Percentiles rank a stretch among this genome's conserved stretches.
phyloP scores from a whole-genome alignment of 306 rosid genomes.

The Ziziphus jujuba region DNA sequence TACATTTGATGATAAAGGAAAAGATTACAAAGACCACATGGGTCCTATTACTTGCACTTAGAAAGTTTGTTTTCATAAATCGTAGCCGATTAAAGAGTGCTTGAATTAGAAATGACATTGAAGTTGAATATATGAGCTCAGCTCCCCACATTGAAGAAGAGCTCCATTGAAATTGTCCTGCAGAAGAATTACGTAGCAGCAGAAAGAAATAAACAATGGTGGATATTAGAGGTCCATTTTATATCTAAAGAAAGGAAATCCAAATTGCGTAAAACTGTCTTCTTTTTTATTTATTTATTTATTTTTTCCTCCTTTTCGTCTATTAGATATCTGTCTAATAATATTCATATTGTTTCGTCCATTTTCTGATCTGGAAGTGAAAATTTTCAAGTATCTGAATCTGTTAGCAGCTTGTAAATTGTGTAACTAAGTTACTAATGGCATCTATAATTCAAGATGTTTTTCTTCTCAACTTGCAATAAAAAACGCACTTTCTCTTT shows the following conservation, averaged over 20 bases:
- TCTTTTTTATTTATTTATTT: background rate
- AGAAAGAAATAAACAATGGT: slow-evolving; percentile 20
- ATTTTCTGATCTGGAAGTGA: background rate
- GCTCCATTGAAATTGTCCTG: slow-evolving; percentile 25
- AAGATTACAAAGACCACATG: slow-evolving; percentile 80
- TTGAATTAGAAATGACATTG: slow-evolving; percentile 27
- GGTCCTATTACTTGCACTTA: slow-evolving; percentile 62
- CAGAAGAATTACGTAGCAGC: slow-evolving; percentile 22
- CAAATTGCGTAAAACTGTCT: slow-evolving; percentile 4
- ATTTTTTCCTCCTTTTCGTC: background rate
- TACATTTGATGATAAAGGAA: slow-evolving; percentile 91
- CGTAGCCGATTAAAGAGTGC: slow-evolving; percentile 52
- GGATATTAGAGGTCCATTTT: slow-evolving; percentile 10
- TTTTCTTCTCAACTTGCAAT: no score
- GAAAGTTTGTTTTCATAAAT: slow-evolving; percentile 50
- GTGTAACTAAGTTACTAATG: no score
- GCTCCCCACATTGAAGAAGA: slow-evolving; percentile 16
- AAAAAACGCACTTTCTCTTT: no score
- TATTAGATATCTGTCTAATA: background rate
- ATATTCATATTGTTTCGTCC: background rate
- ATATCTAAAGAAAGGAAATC: slow-evolving; percentile 18
- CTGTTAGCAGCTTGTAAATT: no score
- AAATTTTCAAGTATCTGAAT: background rate
- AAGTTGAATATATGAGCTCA: background rate
- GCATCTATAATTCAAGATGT: no score